Conservation (phyloP, 352 stramenopile species). For the Phytophthora brassicae region DNA sequence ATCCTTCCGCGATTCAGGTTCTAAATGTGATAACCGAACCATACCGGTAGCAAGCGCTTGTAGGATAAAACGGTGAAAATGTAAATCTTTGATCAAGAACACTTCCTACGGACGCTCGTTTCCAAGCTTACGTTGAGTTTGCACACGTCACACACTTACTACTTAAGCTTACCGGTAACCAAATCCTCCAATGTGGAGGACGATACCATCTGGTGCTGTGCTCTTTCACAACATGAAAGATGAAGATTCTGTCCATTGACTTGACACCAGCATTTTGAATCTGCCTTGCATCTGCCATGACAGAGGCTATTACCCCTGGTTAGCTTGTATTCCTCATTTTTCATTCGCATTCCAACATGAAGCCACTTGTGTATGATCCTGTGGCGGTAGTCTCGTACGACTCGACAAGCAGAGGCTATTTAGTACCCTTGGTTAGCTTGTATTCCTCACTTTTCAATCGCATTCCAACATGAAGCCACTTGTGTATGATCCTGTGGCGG, state of each 20-base stretch:
- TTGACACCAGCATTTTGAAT: constrained; percentile 1
- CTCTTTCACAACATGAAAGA: constrained; percentile 4
- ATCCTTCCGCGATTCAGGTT: no score
- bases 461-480: constrained; percentile 15
- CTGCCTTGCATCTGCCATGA: not conserved
- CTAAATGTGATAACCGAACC: no score
- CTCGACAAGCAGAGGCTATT: no score
- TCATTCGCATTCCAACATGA: constrained; percentile 1
- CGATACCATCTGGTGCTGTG: constrained; percentile 13
- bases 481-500: not conserved
- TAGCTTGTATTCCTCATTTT: constrained; percentile 11
- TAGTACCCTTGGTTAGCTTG: no score
- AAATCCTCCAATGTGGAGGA: constrained; percentile 4
- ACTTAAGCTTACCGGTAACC: not conserved
- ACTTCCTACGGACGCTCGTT: no score
- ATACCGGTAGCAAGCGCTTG: no score
- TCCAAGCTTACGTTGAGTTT: constrained; percentile 10
- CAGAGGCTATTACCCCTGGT: no score
- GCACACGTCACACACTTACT: constrained; percentile 23
- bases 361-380: constrained; percentile 9
- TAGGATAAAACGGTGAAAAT: no score
- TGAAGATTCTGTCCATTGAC: constrained; percentile 17
- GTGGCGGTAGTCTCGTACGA: constrained; percentile 16
- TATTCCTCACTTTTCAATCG: constrained; percentile 1
- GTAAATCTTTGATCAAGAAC: no score